Percentiles rank a stretch among this genome's conserved stretches.
Conservation (phyloP, 2,329 filamentous ascomycete genomes). For the Phaeosphaeria sp. region DNA sequence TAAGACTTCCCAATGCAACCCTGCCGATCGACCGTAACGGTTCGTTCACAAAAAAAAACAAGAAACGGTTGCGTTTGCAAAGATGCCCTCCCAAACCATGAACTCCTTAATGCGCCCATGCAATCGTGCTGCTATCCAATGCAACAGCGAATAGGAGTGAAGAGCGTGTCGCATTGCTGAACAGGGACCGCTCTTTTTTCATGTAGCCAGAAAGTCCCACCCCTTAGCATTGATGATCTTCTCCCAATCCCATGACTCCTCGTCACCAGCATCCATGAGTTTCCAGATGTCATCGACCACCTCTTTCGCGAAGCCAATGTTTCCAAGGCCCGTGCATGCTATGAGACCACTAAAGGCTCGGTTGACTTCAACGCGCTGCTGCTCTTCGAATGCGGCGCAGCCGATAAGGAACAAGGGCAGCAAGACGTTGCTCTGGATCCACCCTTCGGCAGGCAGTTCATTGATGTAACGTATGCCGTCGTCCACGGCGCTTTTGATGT, state of each 20-base stretch:
- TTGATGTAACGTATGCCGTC: constrained; percentile 64
- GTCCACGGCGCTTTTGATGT: constrained; percentile 64
- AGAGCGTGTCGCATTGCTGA: constrained; percentile 8
- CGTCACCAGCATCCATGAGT: constrained; percentile 63
- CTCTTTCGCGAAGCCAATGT: constrained; percentile 62
- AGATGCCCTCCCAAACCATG: constrained; percentile 6
- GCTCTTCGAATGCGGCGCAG: constrained; percentile 63
- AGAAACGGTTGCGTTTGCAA: neutral
- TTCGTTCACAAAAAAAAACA: constrained; percentile 13
- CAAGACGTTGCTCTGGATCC: constrained; percentile 65
- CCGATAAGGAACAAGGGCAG: constrained; percentile 68
- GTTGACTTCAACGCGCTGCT: constrained; percentile 63
- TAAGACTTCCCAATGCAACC: constrained; percentile 26
- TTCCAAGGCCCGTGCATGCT: constrained; percentile 63
- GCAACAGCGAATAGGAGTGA: constrained; percentile 3
- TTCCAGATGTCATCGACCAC: constrained; percentile 65
- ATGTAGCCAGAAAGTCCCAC: constrained; percentile 68
- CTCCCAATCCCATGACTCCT: constrained; percentile 69
- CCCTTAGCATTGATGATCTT: constrained; percentile 63
- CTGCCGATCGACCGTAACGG: constrained; percentile 16
- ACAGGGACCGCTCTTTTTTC: constrained; percentile 4
- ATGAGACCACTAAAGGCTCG: constrained; percentile 62
- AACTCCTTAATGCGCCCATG: constrained; percentile 13
- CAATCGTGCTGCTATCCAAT: constrained; percentile 1
- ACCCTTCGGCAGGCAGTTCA: constrained; percentile 60